Evolutionary conservation across 345 rosid species (phyloP).

Genomic region (Diplotaxis tenuifolia): DNA sequence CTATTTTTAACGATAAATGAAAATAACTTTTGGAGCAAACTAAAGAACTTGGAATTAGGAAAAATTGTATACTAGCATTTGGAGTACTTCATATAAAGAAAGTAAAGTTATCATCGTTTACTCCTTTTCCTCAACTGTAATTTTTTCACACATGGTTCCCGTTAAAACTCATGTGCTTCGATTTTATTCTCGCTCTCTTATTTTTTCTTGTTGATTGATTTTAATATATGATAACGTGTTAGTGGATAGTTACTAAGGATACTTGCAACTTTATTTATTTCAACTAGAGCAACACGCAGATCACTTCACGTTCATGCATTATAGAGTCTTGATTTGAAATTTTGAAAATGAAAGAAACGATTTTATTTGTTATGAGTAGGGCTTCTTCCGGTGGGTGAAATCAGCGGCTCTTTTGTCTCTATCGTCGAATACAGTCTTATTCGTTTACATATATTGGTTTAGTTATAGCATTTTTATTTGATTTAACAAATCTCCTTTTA

Average conservation of each 20-base stretch:
- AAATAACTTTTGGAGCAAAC: neutral
- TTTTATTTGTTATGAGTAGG: neutral
- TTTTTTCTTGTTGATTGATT: neutral
- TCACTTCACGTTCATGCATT: slow-evolving; percentile 15
- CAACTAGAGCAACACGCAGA: slow-evolving; percentile 8
- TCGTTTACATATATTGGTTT: neutral
- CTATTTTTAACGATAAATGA: neutral
- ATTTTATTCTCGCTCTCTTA: neutral
- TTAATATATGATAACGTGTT: neutral
- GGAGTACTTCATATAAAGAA: neutral
- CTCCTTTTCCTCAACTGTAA: neutral
- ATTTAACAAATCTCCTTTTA: neutral
- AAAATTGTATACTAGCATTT: neutral
- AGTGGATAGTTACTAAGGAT: neutral
- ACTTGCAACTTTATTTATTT: slow-evolving; percentile 4
- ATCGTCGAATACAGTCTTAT: neutral
- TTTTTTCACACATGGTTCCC: neutral
- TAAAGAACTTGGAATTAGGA: neutral
- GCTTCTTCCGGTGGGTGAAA: slow-evolving; percentile 31
- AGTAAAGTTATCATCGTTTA: neutral
- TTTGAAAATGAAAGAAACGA: neutral
- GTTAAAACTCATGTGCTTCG: neutral
- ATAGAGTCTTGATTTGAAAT: slow-evolving; percentile 9
- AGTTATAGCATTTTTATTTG: neutral
- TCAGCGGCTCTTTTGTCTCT: slow-evolving; percentile 33